phyloP scores from a whole-genome alignment of 75 land plant species.

The Cryptomeria japonica region DNA sequence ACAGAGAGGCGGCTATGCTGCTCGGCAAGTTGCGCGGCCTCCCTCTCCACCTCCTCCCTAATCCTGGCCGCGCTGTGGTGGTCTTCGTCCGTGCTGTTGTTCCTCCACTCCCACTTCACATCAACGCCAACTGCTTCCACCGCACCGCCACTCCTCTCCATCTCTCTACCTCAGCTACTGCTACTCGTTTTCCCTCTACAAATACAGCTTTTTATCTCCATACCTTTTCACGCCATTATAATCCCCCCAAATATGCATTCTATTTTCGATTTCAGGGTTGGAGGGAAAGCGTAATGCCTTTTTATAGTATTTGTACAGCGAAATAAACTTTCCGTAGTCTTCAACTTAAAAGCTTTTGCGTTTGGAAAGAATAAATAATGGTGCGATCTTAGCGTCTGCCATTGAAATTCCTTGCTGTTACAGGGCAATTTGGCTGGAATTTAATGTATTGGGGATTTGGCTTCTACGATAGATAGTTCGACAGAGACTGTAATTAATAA shows the following conservation, averaged over 20 bases:
- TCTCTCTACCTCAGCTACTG: not conserved
- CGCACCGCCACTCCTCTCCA: constrained; percentile 37
- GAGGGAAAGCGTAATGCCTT: not conserved
- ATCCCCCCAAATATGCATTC: not conserved
- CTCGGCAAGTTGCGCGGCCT: constrained; percentile 69
- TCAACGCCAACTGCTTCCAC: constrained; percentile 46
- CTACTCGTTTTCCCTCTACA: not conserved
- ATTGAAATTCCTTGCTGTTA: not conserved
- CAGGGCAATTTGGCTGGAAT: not conserved
- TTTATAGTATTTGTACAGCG: not conserved
- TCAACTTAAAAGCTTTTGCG: not conserved
- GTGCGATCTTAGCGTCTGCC: not conserved
- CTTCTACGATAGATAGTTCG: not conserved
- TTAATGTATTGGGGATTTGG: not conserved
- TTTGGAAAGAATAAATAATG: not conserved
- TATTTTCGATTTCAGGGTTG: not conserved
- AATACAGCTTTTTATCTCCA: not conserved
- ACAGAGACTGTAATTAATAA: not conserved
- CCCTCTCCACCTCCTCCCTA: constrained; percentile 77
- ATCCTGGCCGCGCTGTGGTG: constrained; percentile 19
- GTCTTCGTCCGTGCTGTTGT: constrained; percentile 22
- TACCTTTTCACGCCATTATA: not conserved
- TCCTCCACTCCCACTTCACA: constrained; percentile 49
- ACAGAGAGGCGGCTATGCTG: constrained; percentile 89
- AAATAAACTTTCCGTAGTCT: not conserved